Percentiles rank a stretch among this genome's conserved stretches.
Conservation (phyloP, 306 rosid genomes). For the Vicia sativa region DNA sequence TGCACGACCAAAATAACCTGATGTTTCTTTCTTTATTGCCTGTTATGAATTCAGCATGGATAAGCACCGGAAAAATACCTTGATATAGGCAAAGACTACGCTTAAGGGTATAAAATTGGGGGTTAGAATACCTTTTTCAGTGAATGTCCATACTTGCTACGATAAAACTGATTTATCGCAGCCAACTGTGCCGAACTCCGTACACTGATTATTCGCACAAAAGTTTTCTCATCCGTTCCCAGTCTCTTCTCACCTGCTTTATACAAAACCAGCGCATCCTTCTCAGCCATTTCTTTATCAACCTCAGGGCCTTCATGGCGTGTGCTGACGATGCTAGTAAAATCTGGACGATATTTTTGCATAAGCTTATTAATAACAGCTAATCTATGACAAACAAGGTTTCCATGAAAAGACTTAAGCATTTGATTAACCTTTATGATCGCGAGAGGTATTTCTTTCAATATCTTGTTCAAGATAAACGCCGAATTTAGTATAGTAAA, state of each 20-base stretch:
- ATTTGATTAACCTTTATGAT: no score
- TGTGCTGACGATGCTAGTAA: constrained; percentile 58
- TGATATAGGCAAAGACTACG: no score
- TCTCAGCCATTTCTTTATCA: constrained; percentile 46
- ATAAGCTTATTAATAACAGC: neutral
- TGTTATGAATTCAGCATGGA: constrained; percentile 37
- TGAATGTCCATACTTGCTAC: constrained; percentile 50
- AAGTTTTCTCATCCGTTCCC: constrained; percentile 60
- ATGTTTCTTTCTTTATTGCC: constrained; percentile 56
- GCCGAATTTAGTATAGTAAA: constrained; percentile 56
- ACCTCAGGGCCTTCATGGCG: constrained; percentile 79
- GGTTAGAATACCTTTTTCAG: constrained; percentile 60
- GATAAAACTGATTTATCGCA: constrained; percentile 57
- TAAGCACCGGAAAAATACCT: constrained; percentile 38
- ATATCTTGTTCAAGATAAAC: constrained; percentile 57
- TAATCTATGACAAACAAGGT: constrained; percentile 19
- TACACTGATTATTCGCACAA: constrained; percentile 59
- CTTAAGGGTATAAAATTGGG: neutral
- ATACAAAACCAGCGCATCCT: constrained; percentile 49
- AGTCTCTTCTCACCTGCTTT: constrained; percentile 60
- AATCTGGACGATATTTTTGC: constrained; percentile 48
- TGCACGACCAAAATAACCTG: no score
- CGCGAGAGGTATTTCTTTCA: constrained; percentile 53
- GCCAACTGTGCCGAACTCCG: constrained; percentile 74
- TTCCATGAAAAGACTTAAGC: no score